A percentile compares a stretch with the other conserved stretches of the same genome.
Evolutionary conservation across 2,329 filamentous ascomycete genomes (phyloP).

Genomic region (Colletotrichum sp.): DNA sequence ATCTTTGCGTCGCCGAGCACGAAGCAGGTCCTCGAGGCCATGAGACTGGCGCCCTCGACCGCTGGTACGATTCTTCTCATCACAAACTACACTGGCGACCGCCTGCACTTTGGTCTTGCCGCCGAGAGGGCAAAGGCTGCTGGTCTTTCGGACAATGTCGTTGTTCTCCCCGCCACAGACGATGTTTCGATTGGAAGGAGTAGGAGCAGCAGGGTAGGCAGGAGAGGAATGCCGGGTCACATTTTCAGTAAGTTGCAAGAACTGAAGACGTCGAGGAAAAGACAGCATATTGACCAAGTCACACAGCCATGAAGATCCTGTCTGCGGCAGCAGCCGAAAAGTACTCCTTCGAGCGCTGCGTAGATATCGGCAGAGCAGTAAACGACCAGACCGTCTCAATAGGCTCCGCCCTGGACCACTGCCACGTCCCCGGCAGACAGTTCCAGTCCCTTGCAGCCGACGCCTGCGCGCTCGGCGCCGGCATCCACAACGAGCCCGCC

Average conservation of each 20-base stretch:
- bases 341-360: slow-evolving; percentile 61
- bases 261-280: slow-evolving; percentile 28
- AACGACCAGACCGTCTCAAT: slow-evolving; percentile 67
- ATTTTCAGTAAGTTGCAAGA: slow-evolving; percentile 42
- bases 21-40: slow-evolving; percentile 71
- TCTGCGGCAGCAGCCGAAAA: slow-evolving; percentile 67
- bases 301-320: slow-evolving; percentile 69
- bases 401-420: slow-evolving; percentile 72
- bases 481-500: slow-evolving; percentile 55
- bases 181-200: slow-evolving; percentile 73
- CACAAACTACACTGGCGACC: slow-evolving; percentile 77
- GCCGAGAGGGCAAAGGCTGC: slow-evolving; percentile 73
- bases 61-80: slow-evolving; percentile 74
- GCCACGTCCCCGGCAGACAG: slow-evolving; percentile 71
- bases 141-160: slow-evolving; percentile 63
- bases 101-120: slow-evolving; percentile 77
- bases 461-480: slow-evolving; percentile 53
- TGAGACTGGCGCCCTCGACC: slow-evolving; percentile 64
- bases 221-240: slow-evolving; percentile 74
- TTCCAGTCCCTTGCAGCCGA: slow-evolving; percentile 48
- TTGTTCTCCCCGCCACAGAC: slow-evolving; percentile 76
- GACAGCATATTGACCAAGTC: slow-evolving; percentile 32
- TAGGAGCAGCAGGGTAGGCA: slow-evolving; percentile 72
- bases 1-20: slow-evolving; percentile 79
- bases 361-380: slow-evolving; percentile 60